Evolutionary conservation across 805 yeast genomes (phyloP), one percentile per base, ranked within the genome.

Genomic region (Zygosaccharomyces rouxii): DNA sequence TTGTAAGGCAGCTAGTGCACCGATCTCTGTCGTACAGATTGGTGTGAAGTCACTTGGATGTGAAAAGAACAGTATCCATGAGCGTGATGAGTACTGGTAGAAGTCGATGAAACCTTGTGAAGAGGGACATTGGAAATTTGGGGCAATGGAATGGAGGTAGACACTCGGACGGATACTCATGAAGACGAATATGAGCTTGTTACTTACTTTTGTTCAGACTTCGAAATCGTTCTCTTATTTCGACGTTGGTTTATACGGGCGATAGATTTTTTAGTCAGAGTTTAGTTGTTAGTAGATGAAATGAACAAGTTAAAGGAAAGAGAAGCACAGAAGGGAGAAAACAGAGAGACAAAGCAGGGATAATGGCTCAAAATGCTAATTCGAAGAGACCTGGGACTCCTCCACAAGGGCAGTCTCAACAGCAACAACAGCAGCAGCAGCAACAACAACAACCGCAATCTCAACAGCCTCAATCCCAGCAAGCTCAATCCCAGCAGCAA

Each of bases 41-140:
- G 89, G 89, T 18, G 89, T 84, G 73, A 80, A 83, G 64, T 83
- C 89, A 55, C 82, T 88, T 48, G 89, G 89, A 64, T 84, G 89
- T 28, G 86, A 80, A 70, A 84, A 84, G 53, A 84, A 74, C 35
- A 83, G 79, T 40, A 74, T 75, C 89, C 89, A 83, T 49, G 74
- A 68, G 60, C 75, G 73, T 30, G 82, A 86, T 49, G 78, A 73
- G 68, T 69, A 83, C 51, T 79, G 77, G 67, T 83, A 83, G 72
- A 83, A 82, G 53, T 77, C 75, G 52, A 83, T 73, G 52, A 75
- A 72, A 46, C 89, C 89, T 55, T 72, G 70, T 28, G 88, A 80
- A 42, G 88, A 76, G 44, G 79, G 81, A 47, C 81, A 76, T 51
- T 72, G 67, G 71, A 83, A 83, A 66, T 84, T 79, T 57, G 89